Evolutionary conservation across 495 filamentous ascomycete genomes (phyloP), one percentile per base, ranked within the genome.

Genomic region (Aspergillus campestris): DNA sequence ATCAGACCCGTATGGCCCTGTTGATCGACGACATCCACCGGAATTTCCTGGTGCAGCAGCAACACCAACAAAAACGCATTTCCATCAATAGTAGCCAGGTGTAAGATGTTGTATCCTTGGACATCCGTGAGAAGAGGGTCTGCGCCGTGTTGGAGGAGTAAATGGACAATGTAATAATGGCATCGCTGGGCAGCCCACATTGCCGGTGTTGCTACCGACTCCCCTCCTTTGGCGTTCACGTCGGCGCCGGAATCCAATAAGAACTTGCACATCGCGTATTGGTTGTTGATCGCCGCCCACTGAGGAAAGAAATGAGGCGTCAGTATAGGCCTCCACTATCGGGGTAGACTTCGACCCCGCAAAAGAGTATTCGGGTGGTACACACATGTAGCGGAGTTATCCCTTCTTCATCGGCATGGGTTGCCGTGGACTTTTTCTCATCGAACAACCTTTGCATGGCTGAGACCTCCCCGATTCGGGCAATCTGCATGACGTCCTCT

Each of bases 241-340:
- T 90, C 82, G 58, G 89, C 92, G 51, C 92, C 92, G 43, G 75
- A 74, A 47, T 95, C 84, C 50, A 98, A 76, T 10, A 98, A 80
- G 61, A 92, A 94, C 63, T 92, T 90, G 77, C 91, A 95, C 71
- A 95, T 84, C 45, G 87, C 84, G 66, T 89, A 94, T 62, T 94
- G 91, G 61, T 95, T 95, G 67, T 97, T 96, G 65, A 97, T 96
- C n/a, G 92, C 88, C 11, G 92, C 92, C 92, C 92, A 98, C 91
- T 98, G 64, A 15, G 49, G 44, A 66, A 27, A 34, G 47, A 48
- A 10, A 45, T 11, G 7, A 42, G 10, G 42, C 18, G 40, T 47
- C 8, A 55, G 44, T 15, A 44, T 4, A 24, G 18, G 18, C 18
- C 18, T 24, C 18, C 4, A 24, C 18, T 24, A 24, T 24, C 2